Base-by-base conservation (phyloP, 139 green algal genomes). In the Auxenochlorella pyrenoidosa region DNA sequence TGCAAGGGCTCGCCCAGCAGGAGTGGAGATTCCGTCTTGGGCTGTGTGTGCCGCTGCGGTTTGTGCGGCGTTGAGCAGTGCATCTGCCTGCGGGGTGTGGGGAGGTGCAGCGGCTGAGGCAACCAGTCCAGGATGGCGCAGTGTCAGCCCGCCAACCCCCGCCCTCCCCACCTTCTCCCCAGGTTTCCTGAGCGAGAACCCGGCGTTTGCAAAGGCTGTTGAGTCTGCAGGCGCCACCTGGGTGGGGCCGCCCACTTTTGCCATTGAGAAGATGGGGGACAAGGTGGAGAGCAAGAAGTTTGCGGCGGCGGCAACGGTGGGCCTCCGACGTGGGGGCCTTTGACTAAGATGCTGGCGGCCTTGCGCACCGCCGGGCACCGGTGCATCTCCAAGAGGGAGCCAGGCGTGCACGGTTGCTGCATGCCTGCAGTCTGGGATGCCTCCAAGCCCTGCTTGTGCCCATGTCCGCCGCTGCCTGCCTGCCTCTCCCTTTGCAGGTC, bases 161-260 rank as follows among this genome's bases (percentile, higher is more conserved):
- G 21, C 38, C 47, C 6, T 43, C 18, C 77, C 51, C 30, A 24
- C 51, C 16, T 2, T n/a, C 19, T 47, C 28, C 28, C 47, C 77
- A 78, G 96, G 96, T 66, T 98, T 98, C 88, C 86, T 98, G 44
- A 94, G 88, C 30, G 96, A 98, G 84, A 97, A 96, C 89, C 90
- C 94, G 1, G 78, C 63, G 2, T 98, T 98, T 93, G 91, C 92
- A 0, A 76, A 93, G 65, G 86, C 89, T 13, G 95, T 95, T 70
- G 90, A 88, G 71, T 71, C 86, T 6, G 91, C 87, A 8, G 94
- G 95, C 19, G 73, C 96, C 5, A 58, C 81, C 6, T 98, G 97
- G 88, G 93, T 98, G 30, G 96, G 96, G 0, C 96, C 96, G 0
- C 93, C 94, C 16, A 83, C 90, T 0, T 76, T 79, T 41, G 94